Evolutionary conservation across 371 early-diverging fungal genomes (phyloP).

Genomic region (Synchytrium microbalum): DNA sequence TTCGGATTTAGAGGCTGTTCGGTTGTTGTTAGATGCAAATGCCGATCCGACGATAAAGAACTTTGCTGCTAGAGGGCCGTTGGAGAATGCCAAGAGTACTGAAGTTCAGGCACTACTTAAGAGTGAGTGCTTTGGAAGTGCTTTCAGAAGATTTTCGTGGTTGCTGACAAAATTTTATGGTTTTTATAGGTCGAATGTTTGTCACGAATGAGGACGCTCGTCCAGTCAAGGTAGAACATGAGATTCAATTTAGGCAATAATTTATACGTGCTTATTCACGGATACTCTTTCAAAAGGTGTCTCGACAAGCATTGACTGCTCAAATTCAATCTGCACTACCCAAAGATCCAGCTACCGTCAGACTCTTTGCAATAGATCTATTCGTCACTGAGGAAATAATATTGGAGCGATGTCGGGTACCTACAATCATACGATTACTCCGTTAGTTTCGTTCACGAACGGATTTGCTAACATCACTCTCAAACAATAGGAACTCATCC

Average conservation of each 20-base stretch:
- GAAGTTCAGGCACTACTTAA: slow-evolving; percentile 2
- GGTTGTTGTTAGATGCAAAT: slow-evolving; percentile 13
- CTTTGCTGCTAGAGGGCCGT: slow-evolving; percentile 10
- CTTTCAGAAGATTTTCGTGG: too few relatives aligned
- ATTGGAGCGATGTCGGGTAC: slow-evolving; percentile 36
- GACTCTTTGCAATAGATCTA: slow-evolving; percentile 25
- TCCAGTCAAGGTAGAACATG: too few relatives aligned
- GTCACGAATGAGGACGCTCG: too few relatives aligned
- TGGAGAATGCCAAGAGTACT: slow-evolving; percentile 1
- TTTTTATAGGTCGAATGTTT: background rate
- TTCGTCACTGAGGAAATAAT: slow-evolving; percentile 25
- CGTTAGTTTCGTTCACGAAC: background rate
- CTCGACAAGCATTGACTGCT: background rate
- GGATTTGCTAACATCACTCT: background rate
- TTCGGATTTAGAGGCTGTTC: slow-evolving; percentile 8
- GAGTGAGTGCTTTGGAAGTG: too few relatives aligned
- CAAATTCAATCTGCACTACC: slow-evolving; percentile 16
- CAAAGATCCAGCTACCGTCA: slow-evolving; percentile 16
- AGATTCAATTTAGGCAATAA: too few relatives aligned
- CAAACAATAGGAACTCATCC: slow-evolving; percentile 28
- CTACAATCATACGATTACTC: too few relatives aligned
- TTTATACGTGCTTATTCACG: too few relatives aligned
- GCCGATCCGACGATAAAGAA: slow-evolving; percentile 16
- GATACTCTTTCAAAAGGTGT: background rate
- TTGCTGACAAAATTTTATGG: too few relatives aligned